These are phyloP conservation scores for Nitzschia inconspicua DNA, from an alignment of 108 stramenopile genomes.

Conservation along the genomic window DNA sequence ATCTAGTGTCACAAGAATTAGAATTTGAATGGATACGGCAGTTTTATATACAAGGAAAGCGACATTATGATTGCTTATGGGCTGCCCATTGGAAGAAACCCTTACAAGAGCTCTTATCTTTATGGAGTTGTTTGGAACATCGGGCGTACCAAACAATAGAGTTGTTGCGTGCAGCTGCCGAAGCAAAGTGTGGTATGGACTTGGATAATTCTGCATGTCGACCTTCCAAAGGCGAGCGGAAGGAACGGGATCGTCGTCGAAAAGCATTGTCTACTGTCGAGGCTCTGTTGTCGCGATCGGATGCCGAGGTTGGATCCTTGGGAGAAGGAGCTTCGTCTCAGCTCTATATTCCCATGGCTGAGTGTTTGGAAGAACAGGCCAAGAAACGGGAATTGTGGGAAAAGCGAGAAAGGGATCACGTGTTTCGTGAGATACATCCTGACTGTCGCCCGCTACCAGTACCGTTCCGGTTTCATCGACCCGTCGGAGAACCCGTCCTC, in stretches of 20 bases:
- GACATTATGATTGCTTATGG: slow-evolving; percentile 45
- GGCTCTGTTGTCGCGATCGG: slow-evolving; percentile 23
- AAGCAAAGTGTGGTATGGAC: slow-evolving; percentile 27
- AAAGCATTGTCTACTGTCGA: slow-evolving; percentile 34
- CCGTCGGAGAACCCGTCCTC: background rate
- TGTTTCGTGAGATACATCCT: slow-evolving; percentile 28
- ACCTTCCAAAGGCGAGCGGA: slow-evolving; percentile 27
- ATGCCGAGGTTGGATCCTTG: background rate
- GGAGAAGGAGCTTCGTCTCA: background rate
- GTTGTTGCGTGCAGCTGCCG: slow-evolving; percentile 32
- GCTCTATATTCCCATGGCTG: slow-evolving; percentile 43
- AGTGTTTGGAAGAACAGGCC: slow-evolving; percentile 42
- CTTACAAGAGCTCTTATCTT: slow-evolving; percentile 30
- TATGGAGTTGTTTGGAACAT: slow-evolving; percentile 48
- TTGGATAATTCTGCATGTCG: background rate
- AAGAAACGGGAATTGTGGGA: slow-evolving; percentile 39
- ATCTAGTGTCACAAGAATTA: slow-evolving; percentile 47
- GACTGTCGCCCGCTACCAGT: slow-evolving; percentile 40
- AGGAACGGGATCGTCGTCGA: slow-evolving; percentile 38
- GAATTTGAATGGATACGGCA: slow-evolving; percentile 80
- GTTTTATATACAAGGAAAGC: slow-evolving; percentile 64
- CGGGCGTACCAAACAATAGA: slow-evolving; percentile 45
- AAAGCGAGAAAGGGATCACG: slow-evolving; percentile 47
- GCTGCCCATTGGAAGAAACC: slow-evolving; percentile 34
- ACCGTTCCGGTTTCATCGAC: slow-evolving; percentile 30